These are phyloP conservation scores for Aspergillus glaucus DNA, from an alignment of 2,329 filamentous ascomycete species.

Conservation along the genomic window DNA sequence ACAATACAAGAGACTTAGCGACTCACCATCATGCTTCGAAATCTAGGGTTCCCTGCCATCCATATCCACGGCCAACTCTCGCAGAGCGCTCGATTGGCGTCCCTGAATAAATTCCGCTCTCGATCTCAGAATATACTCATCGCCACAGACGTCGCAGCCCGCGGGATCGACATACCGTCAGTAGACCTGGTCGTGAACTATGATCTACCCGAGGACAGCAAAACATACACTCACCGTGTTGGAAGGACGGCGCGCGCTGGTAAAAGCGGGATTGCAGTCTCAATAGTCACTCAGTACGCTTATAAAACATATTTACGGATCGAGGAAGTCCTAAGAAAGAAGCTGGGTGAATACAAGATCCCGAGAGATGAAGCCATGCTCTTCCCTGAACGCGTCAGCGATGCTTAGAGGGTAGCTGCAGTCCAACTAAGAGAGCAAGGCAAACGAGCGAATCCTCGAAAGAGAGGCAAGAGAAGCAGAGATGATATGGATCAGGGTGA, in stretches of 20 bases:
- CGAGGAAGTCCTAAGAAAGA: constrained; percentile 72
- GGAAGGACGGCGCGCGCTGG: constrained; percentile 83
- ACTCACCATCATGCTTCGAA: constrained; percentile 72
- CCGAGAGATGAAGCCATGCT: constrained; percentile 82
- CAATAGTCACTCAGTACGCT: constrained; percentile 81
- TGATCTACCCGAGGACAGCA: constrained; percentile 75
- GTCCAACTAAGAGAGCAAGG: constrained; percentile 75
- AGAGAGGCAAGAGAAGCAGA: constrained; percentile 46
- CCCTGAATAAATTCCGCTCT: constrained; percentile 82
- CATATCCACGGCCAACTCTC: constrained; percentile 88
- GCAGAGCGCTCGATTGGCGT: constrained; percentile 78
- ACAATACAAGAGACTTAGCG: constrained; percentile 89
- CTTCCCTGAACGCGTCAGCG: constrained; percentile 68
- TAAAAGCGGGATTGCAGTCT: constrained; percentile 74
- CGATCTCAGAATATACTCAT: constrained; percentile 76
- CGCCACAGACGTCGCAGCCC: constrained; percentile 87
- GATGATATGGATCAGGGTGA: constrained; percentile 72
- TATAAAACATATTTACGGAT: constrained; percentile 74
- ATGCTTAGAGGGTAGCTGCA: constrained; percentile 63
- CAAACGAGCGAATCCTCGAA: constrained; percentile 62
- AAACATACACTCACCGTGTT: constrained; percentile 87
- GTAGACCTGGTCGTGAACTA: constrained; percentile 84
- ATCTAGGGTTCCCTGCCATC: constrained; percentile 82
- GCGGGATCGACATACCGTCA: constrained; percentile 87
- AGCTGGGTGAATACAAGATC: constrained; percentile 61